Base-by-base conservation (phyloP, 2,329 filamentous ascomycete genomes). In the Pseudogymnoascus sp. region DNA sequence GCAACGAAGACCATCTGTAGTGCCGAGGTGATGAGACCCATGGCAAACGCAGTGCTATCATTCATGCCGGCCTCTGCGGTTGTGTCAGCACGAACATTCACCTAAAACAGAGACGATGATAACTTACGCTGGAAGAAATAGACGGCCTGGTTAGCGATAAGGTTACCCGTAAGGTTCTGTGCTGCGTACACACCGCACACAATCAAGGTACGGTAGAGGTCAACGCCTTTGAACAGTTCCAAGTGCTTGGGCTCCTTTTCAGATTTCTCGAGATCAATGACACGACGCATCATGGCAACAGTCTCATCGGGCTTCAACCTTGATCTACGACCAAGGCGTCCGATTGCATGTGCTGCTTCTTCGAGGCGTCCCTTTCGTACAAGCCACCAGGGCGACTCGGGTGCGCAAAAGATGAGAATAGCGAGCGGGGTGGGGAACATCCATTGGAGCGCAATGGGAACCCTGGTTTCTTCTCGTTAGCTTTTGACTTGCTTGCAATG, bases 21-120 rank as follows among this genome's bases (percentile, higher is more conserved):
- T 60, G 79, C 82, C 0, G 86, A 87, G 61, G 82, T 88, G 73
- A 88, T 87, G 29, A 88, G 80, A 73, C 83, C 83, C 15, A 88
- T 77, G 38, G 81, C 81, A 70, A 88, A 88, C 3, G 86, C 81
- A 35, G 76, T 79, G 67, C 86, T 75, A 3, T 71, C 74, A 1
- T 64, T 64, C 68, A 88, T 81, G 62, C 84, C 84, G 62, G 86
- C 86, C 79, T 88, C 83, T 86, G 72, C 63, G 26, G 3, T 26
- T 60, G 10, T 31, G 42, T 63, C 29, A 63, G 61, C 13, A 37
- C 26, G 40, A 15, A 40, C n/a, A 31, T 60, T n/a, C 17, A 59
- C 33, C 23, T 59, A 59, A 31, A 62, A 56, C 7, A 23, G 10
- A n/a, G 17, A 35, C 21, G 13, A 40, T 4, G 15, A 60, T 3